Evolutionary conservation across 352 stramenopile species (phyloP).

Genomic region (Globisporangium irregulare): DNA sequence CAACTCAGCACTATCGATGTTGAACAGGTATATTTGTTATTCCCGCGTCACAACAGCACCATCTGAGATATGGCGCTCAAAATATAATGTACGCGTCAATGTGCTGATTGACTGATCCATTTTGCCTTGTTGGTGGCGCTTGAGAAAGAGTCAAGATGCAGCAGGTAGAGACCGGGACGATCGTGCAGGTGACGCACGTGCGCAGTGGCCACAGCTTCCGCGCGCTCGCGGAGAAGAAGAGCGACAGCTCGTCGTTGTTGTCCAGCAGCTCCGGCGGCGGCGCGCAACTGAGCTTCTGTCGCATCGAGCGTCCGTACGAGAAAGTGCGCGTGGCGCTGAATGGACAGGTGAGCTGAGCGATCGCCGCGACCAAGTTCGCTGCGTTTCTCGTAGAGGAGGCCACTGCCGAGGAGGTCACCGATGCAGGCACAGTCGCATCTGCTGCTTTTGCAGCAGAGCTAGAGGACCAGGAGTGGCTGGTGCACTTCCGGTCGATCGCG

Average conservation of each 20-base stretch:
- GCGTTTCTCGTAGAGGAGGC: conserved; percentile 55
- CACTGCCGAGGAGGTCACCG: not conserved
- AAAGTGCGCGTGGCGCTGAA: conserved; percentile 79
- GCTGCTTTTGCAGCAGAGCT: not conserved
- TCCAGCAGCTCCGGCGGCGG: conserved; percentile 1
- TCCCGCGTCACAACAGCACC: conserved; percentile 2
- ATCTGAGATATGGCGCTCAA: not conserved
- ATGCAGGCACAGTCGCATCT: not conserved
- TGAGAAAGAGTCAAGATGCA: conserved; percentile 2
- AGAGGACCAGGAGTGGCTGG: conserved; percentile 4
- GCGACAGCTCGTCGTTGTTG: conserved; percentile 15
- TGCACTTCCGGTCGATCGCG: conserved; percentile 50
- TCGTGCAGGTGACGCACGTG: conserved; percentile 58
- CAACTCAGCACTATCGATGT: not conserved
- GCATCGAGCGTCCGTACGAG: conserved; percentile 66
- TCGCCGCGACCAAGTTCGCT: conserved; percentile 62
- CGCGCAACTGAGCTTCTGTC: conserved; percentile 51
- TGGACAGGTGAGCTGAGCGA: conserved; percentile 54
- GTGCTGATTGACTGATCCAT: not conserved
- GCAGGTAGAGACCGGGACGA: conserved; percentile 46
- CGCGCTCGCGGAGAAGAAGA: conserved; percentile 46
- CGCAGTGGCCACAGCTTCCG: conserved; percentile 37
- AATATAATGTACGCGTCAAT: not conserved
- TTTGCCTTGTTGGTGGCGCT: not conserved
- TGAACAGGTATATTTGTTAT: conserved; percentile 17